Percentiles rank a stretch among this genome's conserved stretches.
Evolutionary conservation across 176 grass and related monocot genomes (phyloP).

Genomic region (Themeda triandra): DNA sequence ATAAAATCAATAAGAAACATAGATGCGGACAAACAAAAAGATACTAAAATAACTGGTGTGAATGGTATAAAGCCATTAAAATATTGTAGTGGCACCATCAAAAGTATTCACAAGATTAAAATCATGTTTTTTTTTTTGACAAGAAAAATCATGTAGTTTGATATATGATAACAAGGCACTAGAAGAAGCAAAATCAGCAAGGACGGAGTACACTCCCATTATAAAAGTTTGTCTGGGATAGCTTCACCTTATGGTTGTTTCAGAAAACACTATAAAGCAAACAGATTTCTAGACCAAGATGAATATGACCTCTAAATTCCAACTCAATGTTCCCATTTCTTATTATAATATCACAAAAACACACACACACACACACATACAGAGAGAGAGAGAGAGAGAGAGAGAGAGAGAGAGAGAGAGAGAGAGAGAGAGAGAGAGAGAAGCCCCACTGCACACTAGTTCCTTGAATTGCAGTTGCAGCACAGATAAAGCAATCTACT

Average conservation of each 20-base stretch:
- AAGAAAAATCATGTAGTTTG: neutral
- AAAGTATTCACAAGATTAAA: neutral
- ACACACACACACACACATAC: no score
- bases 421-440: no score
- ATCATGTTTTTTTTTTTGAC: no score
- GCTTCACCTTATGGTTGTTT: neutral
- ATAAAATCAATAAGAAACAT: no score
- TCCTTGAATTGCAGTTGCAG: neutral
- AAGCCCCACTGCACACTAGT: neutral
- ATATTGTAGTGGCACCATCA: neutral
- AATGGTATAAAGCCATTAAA: neutral
- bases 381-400: no score
- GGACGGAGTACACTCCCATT: neutral
- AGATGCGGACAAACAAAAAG: no score
- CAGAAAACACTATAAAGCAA: neutral
- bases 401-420: no score
- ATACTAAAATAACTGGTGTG: neutral
- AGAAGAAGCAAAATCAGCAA: neutral
- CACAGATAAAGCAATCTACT: neutral
- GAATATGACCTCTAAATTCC: neutral
- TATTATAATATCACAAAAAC: no score
- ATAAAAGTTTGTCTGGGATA: slow-evolving; percentile 5
- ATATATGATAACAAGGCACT: neutral
- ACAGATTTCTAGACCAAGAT: neutral
- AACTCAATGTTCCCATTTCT: neutral